Evolutionary conservation across 1,284 basidiomycete species (phyloP), one percentile per base, ranked within the genome.

Genomic region (Xerocomus cyaneibrunnescens): DNA sequence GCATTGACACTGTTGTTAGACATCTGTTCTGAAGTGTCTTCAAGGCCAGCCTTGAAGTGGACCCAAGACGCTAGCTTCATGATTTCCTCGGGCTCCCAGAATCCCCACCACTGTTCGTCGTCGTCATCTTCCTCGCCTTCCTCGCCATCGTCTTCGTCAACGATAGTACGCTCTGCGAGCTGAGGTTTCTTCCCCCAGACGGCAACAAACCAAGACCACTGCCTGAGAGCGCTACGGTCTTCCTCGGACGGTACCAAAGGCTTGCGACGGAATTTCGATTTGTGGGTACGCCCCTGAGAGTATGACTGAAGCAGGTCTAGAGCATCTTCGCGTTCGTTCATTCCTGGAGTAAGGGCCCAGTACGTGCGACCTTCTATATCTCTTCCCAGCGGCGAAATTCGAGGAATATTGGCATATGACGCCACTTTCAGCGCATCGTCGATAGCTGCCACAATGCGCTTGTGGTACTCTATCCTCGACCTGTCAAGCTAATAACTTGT

Each of bases 131-230:
- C 68, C 0, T 65, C 50, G 0, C 62, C 61, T 21, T 62, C 58
- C 8, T 60, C 65, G 7, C 60, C 62, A 7, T 67, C 65, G 30
- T 59, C 58, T 17, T 43, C 23, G 51, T 58, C 54, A 13, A 28
- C 31, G 3, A 40, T 23, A 21, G 55, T 57, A 35, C 68, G 55
- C 47, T 70, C 67, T 23, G 50, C 50, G 5, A 65, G 60, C 16
- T 65, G 64, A 9, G 83, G 82, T 54, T 72, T 76, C 62, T 67
- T 76, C 0, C 87, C 87, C 77, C 80, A 87, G 0, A 89, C 83
- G 1, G 77, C 81, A n/a, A 90, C 59, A 64, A 87, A 84, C 83
- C 84, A 88, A 2, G 81, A 75, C 87, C 87, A 90, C 32, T 79
- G 75, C 54, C 65, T 74, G 66, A 84, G 70, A 35, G 71, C 65